These are phyloP conservation scores for Bisporella sp. DNA, from an alignment of 2,329 filamentous ascomycete genomes.

Conservation along the genomic window DNA sequence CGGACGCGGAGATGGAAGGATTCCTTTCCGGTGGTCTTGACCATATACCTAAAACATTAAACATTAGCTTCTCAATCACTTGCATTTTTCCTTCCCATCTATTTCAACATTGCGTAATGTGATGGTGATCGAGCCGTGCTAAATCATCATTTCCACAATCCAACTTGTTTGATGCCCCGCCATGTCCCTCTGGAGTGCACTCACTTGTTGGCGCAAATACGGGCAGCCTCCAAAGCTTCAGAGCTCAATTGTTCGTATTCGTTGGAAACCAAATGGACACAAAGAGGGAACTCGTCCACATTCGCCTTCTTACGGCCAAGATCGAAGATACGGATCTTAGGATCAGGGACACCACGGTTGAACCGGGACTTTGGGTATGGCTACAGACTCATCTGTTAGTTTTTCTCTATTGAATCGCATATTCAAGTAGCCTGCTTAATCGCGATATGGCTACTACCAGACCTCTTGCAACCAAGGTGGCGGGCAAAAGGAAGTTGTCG, in stretches of 20 bases:
- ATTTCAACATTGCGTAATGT: too few species aligned
- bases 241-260: conserved; percentile 99
- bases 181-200: conserved; percentile 11
- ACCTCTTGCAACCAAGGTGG: conserved; percentile 4
- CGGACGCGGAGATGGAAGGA: conserved; percentile 70
- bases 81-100: neutral
- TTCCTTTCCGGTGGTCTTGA: conserved; percentile 67
- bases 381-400: conserved; percentile 35
- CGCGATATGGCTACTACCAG: too few species aligned
- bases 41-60: conserved; percentile 41
- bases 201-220: conserved; percentile 99
- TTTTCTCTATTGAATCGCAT: neutral
- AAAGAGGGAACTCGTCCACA: conserved; percentile 99
- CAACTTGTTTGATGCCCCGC: neutral
- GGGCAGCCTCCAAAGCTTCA: conserved; percentile 98
- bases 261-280: conserved; percentile 99
- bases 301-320: conserved; percentile 96
- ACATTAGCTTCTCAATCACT: conserved; percentile 5
- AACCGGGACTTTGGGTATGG: conserved; percentile 99
- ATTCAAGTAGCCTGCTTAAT: too few species aligned
- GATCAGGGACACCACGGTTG: conserved; percentile 95
- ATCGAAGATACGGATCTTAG: conserved; percentile 91
- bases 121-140: too few species aligned
- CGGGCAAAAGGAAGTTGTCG: conserved; percentile 3
- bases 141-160: neutral